Evolutionary conservation across 139 green algal genomes (phyloP).

Genomic region (Tetratostichococcus sp.): DNA sequence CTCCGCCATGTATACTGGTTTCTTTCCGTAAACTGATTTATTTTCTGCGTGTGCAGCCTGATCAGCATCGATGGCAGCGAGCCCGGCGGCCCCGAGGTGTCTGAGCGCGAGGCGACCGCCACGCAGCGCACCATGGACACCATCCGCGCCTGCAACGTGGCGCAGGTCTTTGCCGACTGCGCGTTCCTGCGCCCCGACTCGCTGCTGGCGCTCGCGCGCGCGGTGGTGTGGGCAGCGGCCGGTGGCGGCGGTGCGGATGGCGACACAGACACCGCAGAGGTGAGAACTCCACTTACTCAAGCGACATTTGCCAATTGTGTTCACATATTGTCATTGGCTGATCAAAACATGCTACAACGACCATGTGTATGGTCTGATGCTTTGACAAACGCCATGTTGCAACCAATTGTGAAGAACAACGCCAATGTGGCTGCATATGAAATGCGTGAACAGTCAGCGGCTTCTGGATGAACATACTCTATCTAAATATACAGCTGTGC

Average conservation of each 20-base stretch:
- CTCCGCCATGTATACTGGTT: too few relatives aligned
- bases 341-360: too few relatives aligned
- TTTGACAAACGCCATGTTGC: too few relatives aligned
- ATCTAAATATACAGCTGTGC: slow-evolving; percentile 67
- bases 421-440: too few relatives aligned
- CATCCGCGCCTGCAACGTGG: slow-evolving; percentile 68
- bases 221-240: slow-evolving; percentile 67
- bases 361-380: too few relatives aligned
- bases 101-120: slow-evolving; percentile 34
- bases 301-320: too few relatives aligned
- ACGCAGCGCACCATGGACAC: slow-evolving; percentile 28
- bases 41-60: slow-evolving; percentile 14
- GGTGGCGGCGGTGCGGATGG: slow-evolving; percentile 36
- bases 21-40: too few relatives aligned
- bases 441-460: too few relatives aligned
- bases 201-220: slow-evolving; percentile 72
- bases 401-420: too few relatives aligned
- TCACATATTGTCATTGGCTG: too few relatives aligned
- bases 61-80: slow-evolving; percentile 48
- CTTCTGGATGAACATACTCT: too few relatives aligned
- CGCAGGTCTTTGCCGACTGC: slow-evolving; percentile 82
- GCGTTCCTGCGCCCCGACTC: slow-evolving; percentile 81
- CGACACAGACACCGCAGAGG: slow-evolving; percentile 50
- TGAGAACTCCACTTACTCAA: not conserved
- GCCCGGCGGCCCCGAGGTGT: slow-evolving; percentile 11